phyloP scores from a whole-genome alignment of 192 early-diverging fungal species.

The Jimgerdemannia flammicorona region DNA sequence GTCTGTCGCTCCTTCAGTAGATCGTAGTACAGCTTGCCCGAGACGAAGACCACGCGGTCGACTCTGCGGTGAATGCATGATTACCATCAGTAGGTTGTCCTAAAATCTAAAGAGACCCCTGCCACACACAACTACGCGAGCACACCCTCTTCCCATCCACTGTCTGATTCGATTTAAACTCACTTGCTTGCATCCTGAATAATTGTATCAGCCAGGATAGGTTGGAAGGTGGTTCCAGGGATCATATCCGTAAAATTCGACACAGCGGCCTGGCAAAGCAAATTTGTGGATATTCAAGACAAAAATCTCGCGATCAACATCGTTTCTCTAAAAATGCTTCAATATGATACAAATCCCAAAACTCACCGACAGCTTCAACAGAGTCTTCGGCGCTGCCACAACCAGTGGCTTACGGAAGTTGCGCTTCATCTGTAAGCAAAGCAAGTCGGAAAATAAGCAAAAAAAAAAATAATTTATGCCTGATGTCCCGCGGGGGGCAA shows the following conservation, averaged over 20 bases:
- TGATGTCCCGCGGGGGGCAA: neutral
- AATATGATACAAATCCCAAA: neutral
- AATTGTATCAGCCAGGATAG: constrained; percentile 66
- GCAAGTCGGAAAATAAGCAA: neutral
- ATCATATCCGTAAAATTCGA: constrained; percentile 81
- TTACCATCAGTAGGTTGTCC: neutral
- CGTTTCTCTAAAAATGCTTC: neutral
- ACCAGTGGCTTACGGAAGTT: constrained; percentile 95
- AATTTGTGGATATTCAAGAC: too few relatives aligned
- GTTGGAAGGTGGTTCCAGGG: constrained; percentile 80
- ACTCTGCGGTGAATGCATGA: constrained; percentile 19
- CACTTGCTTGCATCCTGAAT: constrained; percentile 32
- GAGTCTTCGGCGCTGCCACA: constrained; percentile 71
- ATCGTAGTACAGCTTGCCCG: constrained; percentile 94
- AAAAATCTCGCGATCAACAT: too few relatives aligned
- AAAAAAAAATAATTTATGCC: constrained; percentile 1
- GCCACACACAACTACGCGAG: too few relatives aligned
- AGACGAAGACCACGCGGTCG: constrained; percentile 79
- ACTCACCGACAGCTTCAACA: constrained; percentile 57
- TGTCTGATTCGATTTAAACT: neutral
- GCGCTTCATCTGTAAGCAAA: constrained; percentile 58
- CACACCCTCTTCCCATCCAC: too few relatives aligned
- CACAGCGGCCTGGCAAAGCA: constrained; percentile 29
- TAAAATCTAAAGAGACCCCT: neutral
- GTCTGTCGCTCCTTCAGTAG: constrained; percentile 72